A percentile compares a stretch with the other conserved stretches of the same genome.
Evolutionary conservation across 1,284 basidiomycete genomes (phyloP).

Genomic region (Neotropicomus parvogracilis): DNA sequence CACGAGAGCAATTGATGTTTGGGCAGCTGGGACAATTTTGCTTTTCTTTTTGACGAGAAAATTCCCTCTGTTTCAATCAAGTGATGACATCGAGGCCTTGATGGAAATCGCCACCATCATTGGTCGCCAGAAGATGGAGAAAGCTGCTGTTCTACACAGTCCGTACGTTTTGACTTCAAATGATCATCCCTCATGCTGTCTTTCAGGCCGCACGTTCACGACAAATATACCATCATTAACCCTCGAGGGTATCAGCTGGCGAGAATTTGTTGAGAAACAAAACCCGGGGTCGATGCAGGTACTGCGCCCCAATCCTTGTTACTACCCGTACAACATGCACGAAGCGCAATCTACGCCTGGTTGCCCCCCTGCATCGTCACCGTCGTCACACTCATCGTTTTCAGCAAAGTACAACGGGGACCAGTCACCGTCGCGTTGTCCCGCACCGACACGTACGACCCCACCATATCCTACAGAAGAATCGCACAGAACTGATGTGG

Average conservation of each 20-base stretch:
- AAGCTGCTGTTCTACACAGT: conserved; percentile 88
- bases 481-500: conserved; percentile 55
- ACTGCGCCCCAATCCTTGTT: conserved; percentile 46
- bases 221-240: conserved; percentile 81
- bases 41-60: conserved; percentile 90
- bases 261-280: conserved; percentile 68
- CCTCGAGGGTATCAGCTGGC: conserved; percentile 63
- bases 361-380: conserved; percentile 36
- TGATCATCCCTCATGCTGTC: conserved; percentile 12
- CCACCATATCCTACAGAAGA: conserved; percentile 32
- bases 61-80: conserved; percentile 94
- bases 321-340: conserved; percentile 47
- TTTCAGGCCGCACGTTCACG: conserved; percentile 76
- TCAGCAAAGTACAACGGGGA: conserved; percentile 21
- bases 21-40: conserved; percentile 92
- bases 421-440: conserved; percentile 24
- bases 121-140: conserved; percentile 82
- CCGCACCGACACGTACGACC: conserved; percentile 31
- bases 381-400: conserved; percentile 26
- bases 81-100: conserved; percentile 91
- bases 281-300: conserved; percentile 72
- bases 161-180: conserved; percentile 31
- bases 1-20: no score
- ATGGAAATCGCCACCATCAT: conserved; percentile 93
- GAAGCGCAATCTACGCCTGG: conserved; percentile 10